Evolutionary conservation across 805 yeast genomes (phyloP).

Genomic region (Saccharomycopsis fibuligera): DNA sequence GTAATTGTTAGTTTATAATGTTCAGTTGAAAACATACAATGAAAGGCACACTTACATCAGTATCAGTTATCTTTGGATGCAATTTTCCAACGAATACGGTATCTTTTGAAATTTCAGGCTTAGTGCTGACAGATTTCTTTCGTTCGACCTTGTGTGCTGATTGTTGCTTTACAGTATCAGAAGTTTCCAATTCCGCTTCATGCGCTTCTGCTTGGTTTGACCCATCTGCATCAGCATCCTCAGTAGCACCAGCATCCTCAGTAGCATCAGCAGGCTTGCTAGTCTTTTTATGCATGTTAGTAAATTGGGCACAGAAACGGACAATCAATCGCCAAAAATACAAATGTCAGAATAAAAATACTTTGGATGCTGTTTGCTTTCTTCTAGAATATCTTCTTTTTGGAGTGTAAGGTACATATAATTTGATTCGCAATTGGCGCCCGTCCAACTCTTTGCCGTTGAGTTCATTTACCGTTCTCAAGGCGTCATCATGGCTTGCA

Average conservation of each 20-base stretch:
- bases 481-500: constrained; percentile 64
- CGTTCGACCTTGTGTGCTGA: neutral
- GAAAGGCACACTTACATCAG: constrained; percentile 25
- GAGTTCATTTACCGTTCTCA: constrained; percentile 66
- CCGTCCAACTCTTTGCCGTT: constrained; percentile 64
- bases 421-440: constrained; percentile 39
- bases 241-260: neutral
- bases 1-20: constrained; percentile 22
- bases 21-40: neutral
- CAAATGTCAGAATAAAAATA: too few relatives aligned
- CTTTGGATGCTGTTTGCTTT: neutral
- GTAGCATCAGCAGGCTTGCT: too few relatives aligned
- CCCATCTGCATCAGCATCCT: neutral
- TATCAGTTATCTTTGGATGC: constrained; percentile 36
- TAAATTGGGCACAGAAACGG: too few relatives aligned
- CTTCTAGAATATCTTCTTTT: constrained; percentile 1
- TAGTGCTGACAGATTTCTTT: neutral
- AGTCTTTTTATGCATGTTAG: too few relatives aligned
- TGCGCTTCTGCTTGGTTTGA: neutral
- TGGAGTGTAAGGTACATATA: constrained; percentile 15
- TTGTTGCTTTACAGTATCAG: too few relatives aligned
- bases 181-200: too few relatives aligned
- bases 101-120: constrained; percentile 31
- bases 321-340: too few relatives aligned
- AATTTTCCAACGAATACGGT: constrained; percentile 41